Evolutionary conservation across 495 filamentous ascomycete genomes (phyloP).

Genomic region (Saxophila tyrrhenica): DNA sequence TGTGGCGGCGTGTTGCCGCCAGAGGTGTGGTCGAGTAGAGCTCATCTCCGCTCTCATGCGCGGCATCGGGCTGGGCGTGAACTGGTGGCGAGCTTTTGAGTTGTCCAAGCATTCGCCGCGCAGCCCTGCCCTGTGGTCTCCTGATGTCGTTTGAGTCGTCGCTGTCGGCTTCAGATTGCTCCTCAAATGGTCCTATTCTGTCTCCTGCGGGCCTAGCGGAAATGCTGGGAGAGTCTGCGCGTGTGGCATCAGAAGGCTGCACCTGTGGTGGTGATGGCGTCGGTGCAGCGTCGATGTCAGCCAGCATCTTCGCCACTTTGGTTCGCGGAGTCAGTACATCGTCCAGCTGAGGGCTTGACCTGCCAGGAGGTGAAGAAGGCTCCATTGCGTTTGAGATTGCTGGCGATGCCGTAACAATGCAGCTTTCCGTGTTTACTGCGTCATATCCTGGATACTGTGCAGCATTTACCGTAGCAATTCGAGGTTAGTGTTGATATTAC

Average conservation of each 20-base stretch:
- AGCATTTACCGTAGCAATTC: no score
- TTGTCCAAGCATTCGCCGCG: slow-evolving; percentile 8
- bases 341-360: not conserved
- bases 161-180: not conserved
- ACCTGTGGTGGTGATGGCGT: slow-evolving; percentile 11
- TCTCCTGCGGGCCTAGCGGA: no score
- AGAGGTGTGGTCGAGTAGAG: slow-evolving; percentile 18
- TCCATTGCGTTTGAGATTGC: not conserved
- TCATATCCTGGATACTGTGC: no score
- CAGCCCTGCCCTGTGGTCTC: slow-evolving; percentile 11
- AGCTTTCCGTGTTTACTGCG: no score
- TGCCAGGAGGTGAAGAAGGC: not conserved
- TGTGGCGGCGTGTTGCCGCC: not conserved
- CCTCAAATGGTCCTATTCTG: not conserved
- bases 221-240: no score
- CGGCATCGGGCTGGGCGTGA: not conserved
- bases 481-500: no score
- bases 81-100: not conserved
- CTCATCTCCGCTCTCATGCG: slow-evolving; percentile 10
- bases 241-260: not conserved
- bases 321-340: slow-evolving; percentile 13
- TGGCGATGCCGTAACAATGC: no score
- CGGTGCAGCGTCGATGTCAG: slow-evolving; percentile 15
- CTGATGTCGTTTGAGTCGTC: not conserved
- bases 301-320: slow-evolving; percentile 18